phyloP scores from a whole-genome alignment of 768 basidiomycete genomes.

The Strobilomyces confusus region DNA sequence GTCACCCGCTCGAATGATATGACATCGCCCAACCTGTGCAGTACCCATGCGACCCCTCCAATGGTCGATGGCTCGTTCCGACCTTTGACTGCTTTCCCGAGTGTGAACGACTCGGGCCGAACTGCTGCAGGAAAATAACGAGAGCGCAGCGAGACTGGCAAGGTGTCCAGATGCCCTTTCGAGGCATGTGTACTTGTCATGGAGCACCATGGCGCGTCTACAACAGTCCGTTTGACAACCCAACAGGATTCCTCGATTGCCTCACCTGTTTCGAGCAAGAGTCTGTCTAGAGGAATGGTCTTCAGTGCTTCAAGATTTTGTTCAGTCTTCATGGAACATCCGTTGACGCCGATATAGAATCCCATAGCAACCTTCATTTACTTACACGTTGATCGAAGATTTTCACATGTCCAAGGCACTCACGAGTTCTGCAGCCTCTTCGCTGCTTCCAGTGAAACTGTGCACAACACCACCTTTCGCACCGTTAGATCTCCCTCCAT shows the following conservation, averaged over 20 bases:
- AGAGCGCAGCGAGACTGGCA: conserved; percentile 44
- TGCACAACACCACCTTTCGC: conserved; percentile 76
- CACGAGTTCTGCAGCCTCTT: conserved; percentile 65
- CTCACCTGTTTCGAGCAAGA: conserved; percentile 75
- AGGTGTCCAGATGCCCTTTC: conserved; percentile 41
- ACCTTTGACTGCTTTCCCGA: conserved; percentile 66
- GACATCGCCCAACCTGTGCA: conserved; percentile 45
- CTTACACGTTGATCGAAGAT: background rate
- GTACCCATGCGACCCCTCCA: conserved; percentile 70
- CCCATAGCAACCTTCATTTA: conserved; percentile 61
- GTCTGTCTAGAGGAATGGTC: conserved; percentile 50
- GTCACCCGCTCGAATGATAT: conserved; percentile 51
- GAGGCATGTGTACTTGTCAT: conserved; percentile 65
- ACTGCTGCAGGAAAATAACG: conserved; percentile 50
- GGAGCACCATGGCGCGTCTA: conserved; percentile 75
- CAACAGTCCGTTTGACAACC: background rate
- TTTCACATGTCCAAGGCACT: conserved; percentile 21
- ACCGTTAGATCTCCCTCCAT: conserved; percentile 53
- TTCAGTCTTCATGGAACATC: conserved; percentile 72
- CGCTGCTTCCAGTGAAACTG: conserved; percentile 67
- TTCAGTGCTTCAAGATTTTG: conserved; percentile 56
- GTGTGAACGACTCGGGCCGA: conserved; percentile 55
- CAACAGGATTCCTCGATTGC: background rate
- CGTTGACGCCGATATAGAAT: conserved; percentile 59
- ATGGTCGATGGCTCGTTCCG: conserved; percentile 69